These are phyloP conservation scores for Trametes cingulata DNA, from an alignment of 768 basidiomycete species.

Conservation along the genomic window DNA sequence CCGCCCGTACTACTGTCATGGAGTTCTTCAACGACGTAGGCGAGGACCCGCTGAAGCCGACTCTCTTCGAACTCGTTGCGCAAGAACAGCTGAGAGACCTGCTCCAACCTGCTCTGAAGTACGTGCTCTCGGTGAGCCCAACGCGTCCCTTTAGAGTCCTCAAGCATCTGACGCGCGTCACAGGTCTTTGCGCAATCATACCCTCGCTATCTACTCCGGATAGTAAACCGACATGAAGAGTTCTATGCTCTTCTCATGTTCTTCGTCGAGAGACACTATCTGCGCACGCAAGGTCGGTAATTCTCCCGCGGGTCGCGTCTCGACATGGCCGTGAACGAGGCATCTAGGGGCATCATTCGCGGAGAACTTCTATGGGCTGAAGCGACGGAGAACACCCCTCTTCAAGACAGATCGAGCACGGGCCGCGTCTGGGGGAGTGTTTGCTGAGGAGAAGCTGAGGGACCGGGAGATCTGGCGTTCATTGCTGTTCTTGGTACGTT, in stretches of 20 bases:
- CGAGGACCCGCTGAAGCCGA: slow-evolving; percentile 72
- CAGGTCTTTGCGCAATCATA: slow-evolving; percentile 95
- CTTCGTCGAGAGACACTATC: slow-evolving; percentile 88
- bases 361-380: slow-evolving; percentile 95
- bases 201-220: slow-evolving; percentile 86
- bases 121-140: slow-evolving; percentile 79
- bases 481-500: slow-evolving; percentile 73
- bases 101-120: slow-evolving; percentile 92
- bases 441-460: slow-evolving; percentile 65
- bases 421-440: slow-evolving; percentile 66
- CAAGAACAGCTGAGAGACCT: slow-evolving; percentile 92
- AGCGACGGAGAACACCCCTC: slow-evolving; percentile 70
- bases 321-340: not conserved
- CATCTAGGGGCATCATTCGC: slow-evolving; percentile 87
- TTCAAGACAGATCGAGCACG: slow-evolving; percentile 68
- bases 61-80: slow-evolving; percentile 88
- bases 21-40: slow-evolving; percentile 83
- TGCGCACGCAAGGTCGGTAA: slow-evolving; percentile 76
- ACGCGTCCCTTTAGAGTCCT: not conserved
- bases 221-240: slow-evolving; percentile 96
- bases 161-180: not conserved
- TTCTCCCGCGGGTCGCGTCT: not conserved
- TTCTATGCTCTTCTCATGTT: slow-evolving; percentile 90
- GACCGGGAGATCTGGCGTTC: slow-evolving; percentile 72
- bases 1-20: slow-evolving; percentile 42